Base-by-base conservation (phyloP, 2,329 filamentous ascomycete species). In the Penicillium digitatum region DNA sequence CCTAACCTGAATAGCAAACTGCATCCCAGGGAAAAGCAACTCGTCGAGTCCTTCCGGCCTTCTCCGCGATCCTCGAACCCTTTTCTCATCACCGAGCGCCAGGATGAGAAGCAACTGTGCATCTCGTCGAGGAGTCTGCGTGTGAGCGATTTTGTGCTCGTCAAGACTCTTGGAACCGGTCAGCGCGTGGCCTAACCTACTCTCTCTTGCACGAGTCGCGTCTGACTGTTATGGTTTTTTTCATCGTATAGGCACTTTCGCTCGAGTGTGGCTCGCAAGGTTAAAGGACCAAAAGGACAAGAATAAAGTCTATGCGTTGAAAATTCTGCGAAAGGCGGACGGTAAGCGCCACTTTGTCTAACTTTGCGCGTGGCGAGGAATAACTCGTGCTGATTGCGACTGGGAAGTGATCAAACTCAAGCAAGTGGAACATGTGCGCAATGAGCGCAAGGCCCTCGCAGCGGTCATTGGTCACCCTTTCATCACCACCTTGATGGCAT, bases 401-500 rank as follows among this genome's bases (percentile, higher is more conserved):
- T 35, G 34, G 32, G 47, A 56, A 79, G 78, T 80, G 50, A 78
- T 80, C 65, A 82, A 83, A 55, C 73, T 87, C 64, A 87, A 87
- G 76, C 84, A 87, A 66, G 83, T 87, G 59, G 84, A 87, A 73
- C 84, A 87, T 72, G 83, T 87, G 45, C 81, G 83, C 60, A 87
- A 86, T 72, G 84, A 87, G 74, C 80, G 83, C 63, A 84, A 82
- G 63, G 80, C 84, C 34, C 79, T 87, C 20, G 80, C 81, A 32
- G 80, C 81, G 35, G 83, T 86, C 37, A 80, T 82, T 32, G 84
- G 83, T 3, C 82, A 87, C 61, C 84, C 84, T 24, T 87, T 87
- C 69, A 86, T 87, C 59, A 87, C 84, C 37, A 84, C 81, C 35
- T 76, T 87, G 70, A 77, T 86, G 40, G 80, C 84, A 34, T 84